These are phyloP conservation scores for Colletotrichum incanum DNA, from an alignment of 2,329 filamentous ascomycete genomes.

Conservation along the genomic window DNA sequence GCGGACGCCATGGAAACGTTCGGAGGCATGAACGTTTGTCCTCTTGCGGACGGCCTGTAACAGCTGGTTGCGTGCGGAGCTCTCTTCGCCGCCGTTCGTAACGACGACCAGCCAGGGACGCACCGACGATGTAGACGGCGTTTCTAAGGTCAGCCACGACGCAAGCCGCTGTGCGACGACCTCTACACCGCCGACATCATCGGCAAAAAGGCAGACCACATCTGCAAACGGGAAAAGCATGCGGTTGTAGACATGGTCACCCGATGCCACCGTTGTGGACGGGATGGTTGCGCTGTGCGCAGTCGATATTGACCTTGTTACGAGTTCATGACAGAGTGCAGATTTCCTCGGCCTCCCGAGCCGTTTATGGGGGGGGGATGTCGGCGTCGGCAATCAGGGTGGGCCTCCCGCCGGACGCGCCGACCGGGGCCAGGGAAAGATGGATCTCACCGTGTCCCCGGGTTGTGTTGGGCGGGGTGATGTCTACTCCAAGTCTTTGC, in stretches of 20 bases:
- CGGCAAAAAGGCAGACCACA: conserved; percentile 20
- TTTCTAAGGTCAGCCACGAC: conserved; percentile 1
- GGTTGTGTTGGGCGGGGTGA: neutral
- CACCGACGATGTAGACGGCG: neutral
- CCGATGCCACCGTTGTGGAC: neutral
- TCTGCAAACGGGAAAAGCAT: conserved; percentile 25
- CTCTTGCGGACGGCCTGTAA: neutral
- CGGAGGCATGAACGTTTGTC: neutral
- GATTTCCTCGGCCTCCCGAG: conserved; percentile 4
- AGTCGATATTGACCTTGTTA: neutral
- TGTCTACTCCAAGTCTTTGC: conserved; percentile 9
- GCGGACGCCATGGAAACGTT: conserved; percentile 2
- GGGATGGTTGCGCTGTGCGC: neutral
- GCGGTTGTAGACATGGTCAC: conserved; percentile 17
- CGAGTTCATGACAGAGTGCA: conserved; percentile 15
- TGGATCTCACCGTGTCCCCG: conserved; percentile 3
- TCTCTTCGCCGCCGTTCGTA: neutral
- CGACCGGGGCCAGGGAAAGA: neutral
- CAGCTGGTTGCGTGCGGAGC: neutral
- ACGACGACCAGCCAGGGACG: conserved; percentile 11
- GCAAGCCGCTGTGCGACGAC: conserved; percentile 11
- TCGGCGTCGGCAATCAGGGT: conserved; percentile 10
- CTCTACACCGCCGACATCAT: conserved; percentile 13
- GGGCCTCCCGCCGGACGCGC: neutral
- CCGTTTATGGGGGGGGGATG: neutral